phyloP scores from a whole-genome alignment of 2,329 filamentous ascomycete species.

The Neofusicoccum ribis region DNA sequence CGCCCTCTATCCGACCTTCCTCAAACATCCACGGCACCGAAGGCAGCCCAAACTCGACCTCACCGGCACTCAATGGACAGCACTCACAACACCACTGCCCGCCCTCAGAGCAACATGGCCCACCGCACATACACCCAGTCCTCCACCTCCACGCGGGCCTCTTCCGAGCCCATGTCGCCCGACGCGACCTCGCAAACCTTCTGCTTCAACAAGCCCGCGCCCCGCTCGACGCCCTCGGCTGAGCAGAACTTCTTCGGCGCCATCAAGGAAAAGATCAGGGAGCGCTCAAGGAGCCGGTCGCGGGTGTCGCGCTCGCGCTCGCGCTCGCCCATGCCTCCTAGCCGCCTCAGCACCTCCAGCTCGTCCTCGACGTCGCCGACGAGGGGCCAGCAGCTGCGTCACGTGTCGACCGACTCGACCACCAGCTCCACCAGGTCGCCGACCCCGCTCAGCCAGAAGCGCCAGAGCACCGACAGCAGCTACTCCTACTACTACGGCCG shows the following conservation, averaged over 20 bases:
- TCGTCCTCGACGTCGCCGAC: slow-evolving; percentile 23
- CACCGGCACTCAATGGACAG: neutral
- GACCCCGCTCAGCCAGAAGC: slow-evolving; percentile 26
- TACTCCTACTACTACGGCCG: slow-evolving; percentile 25
- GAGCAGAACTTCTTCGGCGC: slow-evolving; percentile 39
- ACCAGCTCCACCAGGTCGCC: slow-evolving; percentile 24
- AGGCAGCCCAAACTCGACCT: neutral
- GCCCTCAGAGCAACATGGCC: neutral
- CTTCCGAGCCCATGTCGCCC: slow-evolving; percentile 2
- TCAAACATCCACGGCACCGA: neutral
- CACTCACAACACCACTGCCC: neutral
- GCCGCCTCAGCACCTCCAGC: slow-evolving; percentile 21
- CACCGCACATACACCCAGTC: slow-evolving; percentile 14
- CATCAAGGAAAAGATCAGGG: slow-evolving; percentile 35
- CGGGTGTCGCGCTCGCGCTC: slow-evolving; percentile 31
- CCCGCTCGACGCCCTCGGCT: slow-evolving; percentile 26
- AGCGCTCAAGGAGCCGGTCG: slow-evolving; percentile 36
- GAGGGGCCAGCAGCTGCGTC: slow-evolving; percentile 25
- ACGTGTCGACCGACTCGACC: slow-evolving; percentile 28
- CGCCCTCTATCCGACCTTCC: neutral
- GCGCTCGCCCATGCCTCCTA: slow-evolving; percentile 32
- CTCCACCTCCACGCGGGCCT: slow-evolving; percentile 4
- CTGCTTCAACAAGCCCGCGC: slow-evolving; percentile 17
- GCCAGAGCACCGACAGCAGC: slow-evolving; percentile 34
- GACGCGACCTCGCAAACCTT: slow-evolving; percentile 13